Conservation (phyloP, 306 rosid genomes). For the Pyrus pyrifolia region DNA sequence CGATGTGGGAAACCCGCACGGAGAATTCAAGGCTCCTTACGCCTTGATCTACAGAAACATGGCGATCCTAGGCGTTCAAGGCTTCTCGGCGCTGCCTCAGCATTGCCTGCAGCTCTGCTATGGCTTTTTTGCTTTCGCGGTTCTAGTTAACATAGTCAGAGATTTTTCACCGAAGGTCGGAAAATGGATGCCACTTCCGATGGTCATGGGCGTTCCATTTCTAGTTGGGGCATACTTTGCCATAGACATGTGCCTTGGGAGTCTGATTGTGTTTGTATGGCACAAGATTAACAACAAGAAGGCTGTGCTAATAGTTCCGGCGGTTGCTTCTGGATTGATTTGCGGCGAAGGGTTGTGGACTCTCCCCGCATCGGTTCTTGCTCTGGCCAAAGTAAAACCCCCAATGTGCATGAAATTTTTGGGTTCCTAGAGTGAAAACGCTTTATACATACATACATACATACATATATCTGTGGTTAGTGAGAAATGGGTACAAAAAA, state of each 20-base stretch:
- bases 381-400: conserved; percentile 71
- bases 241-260: conserved; percentile 74
- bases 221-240: conserved; percentile 88
- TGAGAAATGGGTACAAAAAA: not conserved
- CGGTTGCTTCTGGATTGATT: conserved; percentile 79
- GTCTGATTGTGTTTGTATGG: conserved; percentile 55
- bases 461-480: not conserved
- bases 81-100: conserved; percentile 66
- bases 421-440: conserved; percentile 24
- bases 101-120: conserved; percentile 77
- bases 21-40: conserved; percentile 92
- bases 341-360: conserved; percentile 98
- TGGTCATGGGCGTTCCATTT: conserved; percentile 94
- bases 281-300: conserved; percentile 39
- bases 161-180: conserved; percentile 62
- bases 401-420: conserved; percentile 94
- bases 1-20: conserved; percentile 60
- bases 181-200: conserved; percentile 84
- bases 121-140: conserved; percentile 40
- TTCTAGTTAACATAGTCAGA: conserved; percentile 28
- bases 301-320: conserved; percentile 72
- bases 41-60: conserved; percentile 61
- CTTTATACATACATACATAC: too few relatives aligned
- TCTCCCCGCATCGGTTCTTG: conserved; percentile 86
- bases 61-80: conserved; percentile 51